These are phyloP conservation scores for Hypoxylon sp. DNA, from an alignment of 2,329 filamentous ascomycete genomes.

Conservation along the genomic window DNA sequence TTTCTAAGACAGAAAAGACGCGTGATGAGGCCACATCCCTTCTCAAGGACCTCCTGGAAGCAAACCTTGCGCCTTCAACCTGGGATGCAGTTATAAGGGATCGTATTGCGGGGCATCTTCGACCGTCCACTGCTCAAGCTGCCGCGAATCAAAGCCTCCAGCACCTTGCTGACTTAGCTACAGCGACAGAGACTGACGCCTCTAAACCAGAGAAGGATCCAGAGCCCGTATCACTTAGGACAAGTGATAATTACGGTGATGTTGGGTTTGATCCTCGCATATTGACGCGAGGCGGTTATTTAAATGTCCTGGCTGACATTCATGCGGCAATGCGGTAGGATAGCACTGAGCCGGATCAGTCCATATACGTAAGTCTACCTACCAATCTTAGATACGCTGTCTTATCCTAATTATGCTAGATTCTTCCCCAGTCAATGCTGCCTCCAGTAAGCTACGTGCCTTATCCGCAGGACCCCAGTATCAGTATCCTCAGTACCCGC, in stretches of 20 bases:
- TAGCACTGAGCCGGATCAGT: slow-evolving; percentile 4
- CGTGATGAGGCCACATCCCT: slow-evolving; percentile 70
- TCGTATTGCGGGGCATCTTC: slow-evolving; percentile 63
- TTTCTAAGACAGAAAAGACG: slow-evolving; percentile 68
- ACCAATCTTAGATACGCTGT: neutral
- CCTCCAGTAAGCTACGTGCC: neutral
- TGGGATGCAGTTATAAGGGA: slow-evolving; percentile 72
- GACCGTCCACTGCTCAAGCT: slow-evolving; percentile 55
- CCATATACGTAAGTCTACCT: neutral
- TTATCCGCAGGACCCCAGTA: neutral
- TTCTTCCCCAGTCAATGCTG: neutral
- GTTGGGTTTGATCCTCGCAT: slow-evolving; percentile 60
- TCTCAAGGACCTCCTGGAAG: slow-evolving; percentile 70
- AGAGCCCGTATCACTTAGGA: slow-evolving; percentile 45
- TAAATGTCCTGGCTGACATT: slow-evolving; percentile 53
- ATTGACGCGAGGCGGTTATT: slow-evolving; percentile 58
- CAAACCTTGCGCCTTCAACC: slow-evolving; percentile 62
- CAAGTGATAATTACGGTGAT: slow-evolving; percentile 58
- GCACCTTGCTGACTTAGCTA: slow-evolving; percentile 71
- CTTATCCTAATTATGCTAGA: neutral
- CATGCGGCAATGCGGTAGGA: slow-evolving; percentile 42
- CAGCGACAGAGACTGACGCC: slow-evolving; percentile 56
- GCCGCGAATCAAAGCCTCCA: slow-evolving; percentile 70
- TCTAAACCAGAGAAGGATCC: slow-evolving; percentile 47
- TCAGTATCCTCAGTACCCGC: neutral